phyloP scores from a whole-genome alignment of 768 basidiomycete genomes.

The Mycena vulgaris region DNA sequence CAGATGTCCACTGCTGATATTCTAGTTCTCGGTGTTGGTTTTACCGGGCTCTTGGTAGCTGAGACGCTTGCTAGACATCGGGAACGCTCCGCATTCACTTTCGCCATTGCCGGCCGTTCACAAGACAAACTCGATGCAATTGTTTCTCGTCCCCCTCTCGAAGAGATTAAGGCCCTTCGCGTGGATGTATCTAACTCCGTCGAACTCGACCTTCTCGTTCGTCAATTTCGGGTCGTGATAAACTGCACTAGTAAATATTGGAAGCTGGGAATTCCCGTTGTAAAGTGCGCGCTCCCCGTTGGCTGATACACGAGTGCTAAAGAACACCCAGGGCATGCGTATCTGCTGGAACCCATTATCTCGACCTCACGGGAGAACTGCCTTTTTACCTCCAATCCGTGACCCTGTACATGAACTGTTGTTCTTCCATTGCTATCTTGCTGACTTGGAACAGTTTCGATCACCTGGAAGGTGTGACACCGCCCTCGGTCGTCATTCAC shows the following conservation, averaged over 20 bases:
- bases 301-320: not conserved
- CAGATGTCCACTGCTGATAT: conserved; percentile 3
- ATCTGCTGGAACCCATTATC: conserved; percentile 17
- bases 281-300: not conserved
- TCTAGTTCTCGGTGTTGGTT: conserved; percentile 13
- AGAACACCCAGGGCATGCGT: conserved; percentile 1
- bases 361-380: conserved; percentile 14
- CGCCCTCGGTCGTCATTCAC: conserved; percentile 6
- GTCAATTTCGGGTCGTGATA: conserved; percentile 3
- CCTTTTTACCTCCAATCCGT: conserved; percentile 21
- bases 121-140: conserved; percentile 4
- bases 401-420: not conserved
- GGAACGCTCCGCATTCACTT: conserved; percentile 9
- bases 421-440: not conserved
- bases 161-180: not conserved
- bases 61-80: conserved; percentile 11
- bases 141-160: not conserved
- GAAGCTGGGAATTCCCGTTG: conserved; percentile 13
- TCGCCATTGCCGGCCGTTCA: conserved; percentile 13
- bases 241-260: conserved; percentile 16
- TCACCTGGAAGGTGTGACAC: not conserved
- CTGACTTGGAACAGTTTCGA: conserved; percentile 10
- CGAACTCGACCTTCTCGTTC: not conserved
- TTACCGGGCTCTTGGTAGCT: conserved; percentile 12
- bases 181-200: not conserved